phyloP scores from a whole-genome alignment of 148 eudicot genomes.

The Rhododendron mucronatum region DNA sequence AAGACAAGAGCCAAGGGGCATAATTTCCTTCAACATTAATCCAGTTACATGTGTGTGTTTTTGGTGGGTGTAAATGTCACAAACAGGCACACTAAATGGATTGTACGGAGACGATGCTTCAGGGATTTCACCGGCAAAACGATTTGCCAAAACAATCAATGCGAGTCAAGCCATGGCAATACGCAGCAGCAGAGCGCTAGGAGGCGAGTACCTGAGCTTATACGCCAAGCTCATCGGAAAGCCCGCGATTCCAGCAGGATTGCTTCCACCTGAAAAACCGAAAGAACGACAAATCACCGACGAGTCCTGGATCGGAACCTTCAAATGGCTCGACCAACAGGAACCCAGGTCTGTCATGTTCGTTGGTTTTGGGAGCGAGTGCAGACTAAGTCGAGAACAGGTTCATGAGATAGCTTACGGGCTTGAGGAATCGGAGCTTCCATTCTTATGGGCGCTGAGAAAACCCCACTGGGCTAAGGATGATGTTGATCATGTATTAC shows the following conservation, averaged over 20 bases:
- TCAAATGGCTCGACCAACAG: constrained; percentile 24
- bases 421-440: constrained; percentile 11
- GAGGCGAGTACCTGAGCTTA: constrained; percentile 13
- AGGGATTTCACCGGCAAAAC: not conserved
- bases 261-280: constrained; percentile 12
- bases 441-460: constrained; percentile 17
- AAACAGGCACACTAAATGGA: not conserved
- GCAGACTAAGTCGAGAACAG: constrained; percentile 8
- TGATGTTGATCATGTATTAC: constrained; percentile 6
- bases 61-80: not conserved
- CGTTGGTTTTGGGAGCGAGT: constrained; percentile 28
- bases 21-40: too few species aligned
- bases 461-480: constrained; percentile 13
- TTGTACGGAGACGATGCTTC: not conserved
- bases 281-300: not conserved
- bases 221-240: not conserved
- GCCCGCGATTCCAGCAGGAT: constrained; percentile 14
- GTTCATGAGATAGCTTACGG: constrained; percentile 18
- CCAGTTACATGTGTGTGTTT: not conserved
- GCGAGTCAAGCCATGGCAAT: not conserved
- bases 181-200: constrained; percentile 15
- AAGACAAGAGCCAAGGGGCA: too few species aligned
- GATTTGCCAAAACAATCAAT: constrained; percentile 3
- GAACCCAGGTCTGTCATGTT: constrained; percentile 12
- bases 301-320: constrained; percentile 10